A percentile compares a stretch with the other conserved stretches of the same genome.
These are phyloP conservation scores for Elsinoe perseae DNA, from an alignment of 2,329 filamentous ascomycete genomes.

Conservation along the genomic window DNA sequence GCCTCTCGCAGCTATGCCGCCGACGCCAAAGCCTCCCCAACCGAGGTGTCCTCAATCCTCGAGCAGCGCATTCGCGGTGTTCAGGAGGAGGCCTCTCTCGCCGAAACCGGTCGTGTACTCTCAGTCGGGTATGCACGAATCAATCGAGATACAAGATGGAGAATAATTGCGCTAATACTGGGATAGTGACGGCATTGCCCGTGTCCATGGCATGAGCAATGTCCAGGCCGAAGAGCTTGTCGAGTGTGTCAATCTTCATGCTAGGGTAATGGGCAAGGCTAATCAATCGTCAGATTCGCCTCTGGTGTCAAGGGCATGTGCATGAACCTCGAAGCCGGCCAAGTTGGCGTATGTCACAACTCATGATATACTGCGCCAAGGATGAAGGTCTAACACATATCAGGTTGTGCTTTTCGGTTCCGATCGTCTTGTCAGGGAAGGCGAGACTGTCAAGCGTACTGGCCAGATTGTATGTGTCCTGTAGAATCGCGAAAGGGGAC, in stretches of 20 bases:
- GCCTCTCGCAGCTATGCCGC: conserved; percentile 77
- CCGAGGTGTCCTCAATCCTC: conserved; percentile 98
- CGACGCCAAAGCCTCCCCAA: conserved; percentile 90
- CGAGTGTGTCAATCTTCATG: conserved; percentile 63
- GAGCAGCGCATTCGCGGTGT: conserved; percentile 99
- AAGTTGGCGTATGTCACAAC: conserved; percentile 66
- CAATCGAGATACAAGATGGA: conserved; percentile 18
- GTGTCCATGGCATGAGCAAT: conserved; percentile 99
- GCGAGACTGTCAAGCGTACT: conserved; percentile 99
- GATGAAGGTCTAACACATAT: background rate
- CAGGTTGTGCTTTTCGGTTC: conserved; percentile 94
- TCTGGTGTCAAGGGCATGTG: conserved; percentile 99
- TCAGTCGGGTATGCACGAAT: conserved; percentile 82
- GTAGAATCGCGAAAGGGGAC: background rate
- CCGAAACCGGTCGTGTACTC: conserved; percentile 97
- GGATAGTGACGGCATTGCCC: conserved; percentile 97
- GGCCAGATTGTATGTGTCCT: conserved; percentile 81
- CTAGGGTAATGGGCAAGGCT: background rate
- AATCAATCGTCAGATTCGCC: conserved; percentile 63
- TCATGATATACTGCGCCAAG: background rate
- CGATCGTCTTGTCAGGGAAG: conserved; percentile 99
- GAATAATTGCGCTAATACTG: conserved; percentile 28
- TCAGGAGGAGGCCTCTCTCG: conserved; percentile 89
- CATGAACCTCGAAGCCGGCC: conserved; percentile 99
- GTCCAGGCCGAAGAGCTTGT: conserved; percentile 99